phyloP scores from a whole-genome alignment of 805 yeast genomes.

The Jamesozyma hellenica region DNA sequence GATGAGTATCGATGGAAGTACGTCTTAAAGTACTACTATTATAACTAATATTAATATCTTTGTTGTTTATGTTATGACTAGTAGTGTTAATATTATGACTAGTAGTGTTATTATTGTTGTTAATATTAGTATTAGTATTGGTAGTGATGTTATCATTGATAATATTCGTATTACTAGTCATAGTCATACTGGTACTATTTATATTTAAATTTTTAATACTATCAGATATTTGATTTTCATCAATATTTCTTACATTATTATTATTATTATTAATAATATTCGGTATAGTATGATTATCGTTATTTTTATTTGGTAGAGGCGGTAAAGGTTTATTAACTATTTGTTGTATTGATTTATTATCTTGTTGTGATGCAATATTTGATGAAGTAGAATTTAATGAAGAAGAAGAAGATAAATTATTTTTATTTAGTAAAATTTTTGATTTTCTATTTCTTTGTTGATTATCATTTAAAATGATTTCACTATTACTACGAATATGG shows the following conservation, averaged over 20 bases:
- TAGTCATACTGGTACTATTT: too few relatives aligned
- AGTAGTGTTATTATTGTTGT: constrained; percentile 1
- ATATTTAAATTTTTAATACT: too few relatives aligned
- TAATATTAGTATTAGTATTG: neutral
- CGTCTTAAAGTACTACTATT: too few relatives aligned
- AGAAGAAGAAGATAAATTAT: neutral
- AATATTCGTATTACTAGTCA: too few relatives aligned
- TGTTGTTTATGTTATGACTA: neutral
- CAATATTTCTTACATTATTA: neutral
- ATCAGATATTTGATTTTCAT: neutral
- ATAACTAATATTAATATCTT: neutral
- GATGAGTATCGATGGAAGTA: neutral
- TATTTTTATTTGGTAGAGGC: constrained; percentile 28
- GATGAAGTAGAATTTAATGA: neutral
- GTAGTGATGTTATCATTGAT: neutral
- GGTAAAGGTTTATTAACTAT: constrained; percentile 34
- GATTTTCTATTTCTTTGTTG: neutral
- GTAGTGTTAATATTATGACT: neutral
- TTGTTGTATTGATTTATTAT: constrained; percentile 7
- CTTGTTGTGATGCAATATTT: too few relatives aligned
- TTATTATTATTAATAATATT: neutral
- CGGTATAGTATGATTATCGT: neutral
- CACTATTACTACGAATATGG: neutral
- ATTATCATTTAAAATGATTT: neutral
- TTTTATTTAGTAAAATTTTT: neutral